These are phyloP conservation scores for Xylaria hypoxylon DNA, from an alignment of 2,329 filamentous ascomycete genomes.

Conservation along the genomic window DNA sequence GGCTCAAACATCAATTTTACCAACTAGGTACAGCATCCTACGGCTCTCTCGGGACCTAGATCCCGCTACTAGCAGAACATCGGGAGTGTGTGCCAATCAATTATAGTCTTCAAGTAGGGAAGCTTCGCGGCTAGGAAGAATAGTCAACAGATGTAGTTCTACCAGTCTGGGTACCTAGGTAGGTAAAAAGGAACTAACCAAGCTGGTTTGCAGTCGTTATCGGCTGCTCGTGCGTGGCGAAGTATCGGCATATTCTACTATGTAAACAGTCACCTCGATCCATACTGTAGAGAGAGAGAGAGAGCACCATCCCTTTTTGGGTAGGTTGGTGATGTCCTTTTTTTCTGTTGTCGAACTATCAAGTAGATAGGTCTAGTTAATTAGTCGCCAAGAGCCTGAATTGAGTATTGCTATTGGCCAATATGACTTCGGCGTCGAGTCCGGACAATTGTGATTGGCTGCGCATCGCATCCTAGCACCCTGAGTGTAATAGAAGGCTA, in stretches of 20 bases:
- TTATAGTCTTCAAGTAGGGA: not conserved
- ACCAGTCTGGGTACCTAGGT: too few species aligned
- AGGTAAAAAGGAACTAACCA: not conserved
- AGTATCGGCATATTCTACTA: not conserved
- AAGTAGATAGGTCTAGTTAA: not conserved
- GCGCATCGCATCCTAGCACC: not conserved
- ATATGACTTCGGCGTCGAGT: not conserved
- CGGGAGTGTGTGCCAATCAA: not conserved
- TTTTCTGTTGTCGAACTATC: not conserved
- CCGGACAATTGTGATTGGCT: slow-evolving; percentile 10
- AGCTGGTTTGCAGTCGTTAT: not conserved
- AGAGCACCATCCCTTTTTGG: not conserved
- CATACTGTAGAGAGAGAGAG: too few species aligned
- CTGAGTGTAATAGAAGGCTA: too few species aligned
- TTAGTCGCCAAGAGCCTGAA: not conserved
- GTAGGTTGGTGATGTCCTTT: not conserved
- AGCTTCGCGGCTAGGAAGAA: not conserved
- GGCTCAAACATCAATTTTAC: not conserved
- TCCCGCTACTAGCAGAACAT: not conserved
- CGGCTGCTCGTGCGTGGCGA: not conserved
- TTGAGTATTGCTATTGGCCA: slow-evolving; percentile 1
- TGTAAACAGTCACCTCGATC: not conserved
- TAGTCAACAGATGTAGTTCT: not conserved
- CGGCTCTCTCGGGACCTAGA: not conserved
- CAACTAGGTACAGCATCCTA: not conserved